Conservation (phyloP, 306 rosid genomes). For the Casuarina cunninghamiana region DNA sequence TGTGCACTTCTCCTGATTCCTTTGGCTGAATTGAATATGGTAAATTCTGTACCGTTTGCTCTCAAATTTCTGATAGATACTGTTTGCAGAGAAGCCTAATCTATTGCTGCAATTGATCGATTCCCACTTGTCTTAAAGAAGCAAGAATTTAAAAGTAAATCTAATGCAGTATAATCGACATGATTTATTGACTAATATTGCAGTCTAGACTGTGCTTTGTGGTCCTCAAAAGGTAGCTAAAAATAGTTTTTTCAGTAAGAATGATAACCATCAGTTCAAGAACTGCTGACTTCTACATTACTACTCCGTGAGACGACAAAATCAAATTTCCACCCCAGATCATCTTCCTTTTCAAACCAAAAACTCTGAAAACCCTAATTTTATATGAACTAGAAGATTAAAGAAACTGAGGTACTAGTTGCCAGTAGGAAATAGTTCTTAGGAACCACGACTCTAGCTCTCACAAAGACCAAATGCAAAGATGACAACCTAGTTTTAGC, state of each 20-base stretch:
- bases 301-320: neutral
- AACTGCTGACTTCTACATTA: neutral
- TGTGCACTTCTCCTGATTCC: slow-evolving; percentile 53
- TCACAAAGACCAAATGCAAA: neutral
- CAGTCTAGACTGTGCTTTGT: neutral
- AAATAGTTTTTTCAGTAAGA: neutral
- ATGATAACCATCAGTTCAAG: neutral
- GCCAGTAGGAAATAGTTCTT: neutral
- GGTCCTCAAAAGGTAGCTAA: neutral
- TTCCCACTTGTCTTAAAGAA: neutral
- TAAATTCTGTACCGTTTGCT: slow-evolving; percentile 14
- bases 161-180: neutral
- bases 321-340: neutral
- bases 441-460: neutral
- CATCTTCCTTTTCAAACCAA: neutral
- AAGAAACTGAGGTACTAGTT: neutral
- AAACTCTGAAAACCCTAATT: neutral
- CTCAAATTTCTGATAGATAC: neutral
- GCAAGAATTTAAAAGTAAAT: neutral
- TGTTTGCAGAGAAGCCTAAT: neutral
- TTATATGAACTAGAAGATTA: neutral
- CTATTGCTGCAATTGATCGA: slow-evolving; percentile 5
- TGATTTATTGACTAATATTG: neutral
- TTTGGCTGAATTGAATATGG: slow-evolving; percentile 33
- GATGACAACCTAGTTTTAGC: neutral